These are phyloP conservation scores for Fomes fomentarius DNA, from an alignment of 1,284 basidiomycete species.

Conservation along the genomic window DNA sequence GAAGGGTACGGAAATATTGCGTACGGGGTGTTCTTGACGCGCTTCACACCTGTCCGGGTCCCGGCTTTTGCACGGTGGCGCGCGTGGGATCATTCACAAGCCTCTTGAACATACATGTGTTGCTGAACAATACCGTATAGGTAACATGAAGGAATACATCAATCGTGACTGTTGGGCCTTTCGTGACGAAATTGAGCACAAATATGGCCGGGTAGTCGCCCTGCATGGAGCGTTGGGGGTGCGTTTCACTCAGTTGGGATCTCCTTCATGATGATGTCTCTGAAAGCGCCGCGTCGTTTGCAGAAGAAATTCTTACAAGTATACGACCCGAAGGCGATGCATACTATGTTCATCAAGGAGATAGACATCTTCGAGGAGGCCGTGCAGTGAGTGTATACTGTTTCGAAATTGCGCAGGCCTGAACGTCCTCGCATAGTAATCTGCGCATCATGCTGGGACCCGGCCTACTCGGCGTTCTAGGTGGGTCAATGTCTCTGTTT, in stretches of 20 bases:
- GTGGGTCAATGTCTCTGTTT: not conserved
- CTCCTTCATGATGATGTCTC: no score
- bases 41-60: no score
- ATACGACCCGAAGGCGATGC: slow-evolving; percentile 31
- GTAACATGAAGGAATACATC: slow-evolving; percentile 14
- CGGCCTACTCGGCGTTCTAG: slow-evolving; percentile 17
- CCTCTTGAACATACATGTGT: no score
- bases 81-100: no score
- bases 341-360: slow-evolving; percentile 36
- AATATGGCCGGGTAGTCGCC: slow-evolving; percentile 10
- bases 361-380: slow-evolving; percentile 33
- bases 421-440: no score
- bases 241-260: not conserved
- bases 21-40: no score
- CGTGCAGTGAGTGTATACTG: slow-evolving; percentile 4
- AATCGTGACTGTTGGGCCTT: slow-evolving; percentile 15
- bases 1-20: no score
- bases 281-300: not conserved
- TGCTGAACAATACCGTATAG: slow-evolving; percentile 1
- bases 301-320: slow-evolving; percentile 23
- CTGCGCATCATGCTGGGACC: slow-evolving; percentile 19
- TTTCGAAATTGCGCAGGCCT: no score
- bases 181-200: slow-evolving; percentile 6
- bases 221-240: slow-evolving; percentile 14
- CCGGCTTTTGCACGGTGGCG: no score